Evolutionary conservation across 2,329 filamentous ascomycete species (phyloP), one percentile per base, ranked within the genome.

Genomic region (Talaromyces sp.): DNA sequence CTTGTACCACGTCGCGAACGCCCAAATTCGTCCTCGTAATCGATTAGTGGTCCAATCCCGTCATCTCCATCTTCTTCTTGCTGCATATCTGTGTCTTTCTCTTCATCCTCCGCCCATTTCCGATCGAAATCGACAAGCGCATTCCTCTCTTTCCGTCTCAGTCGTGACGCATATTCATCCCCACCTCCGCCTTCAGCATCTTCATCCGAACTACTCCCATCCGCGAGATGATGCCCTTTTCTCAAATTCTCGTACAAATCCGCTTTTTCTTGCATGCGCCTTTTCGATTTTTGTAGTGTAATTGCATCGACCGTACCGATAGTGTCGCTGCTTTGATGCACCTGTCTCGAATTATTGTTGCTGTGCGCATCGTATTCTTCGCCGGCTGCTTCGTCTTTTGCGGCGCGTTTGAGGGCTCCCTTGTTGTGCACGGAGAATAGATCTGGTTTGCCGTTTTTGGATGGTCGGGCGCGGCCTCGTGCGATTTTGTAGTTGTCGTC

Each of bases 21-120:
- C 2, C 95, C 95, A 74, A 96, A 97, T 73, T 98, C 95, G 77
- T 99, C 95, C 61, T 90, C 85, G 74, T 92, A 96, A 70, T 97
- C 93, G 5, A 98, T 81, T n/a, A 91, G 77, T 62, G 93, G 89
- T 31, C 84, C 81, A 52, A 82, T 78, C 50, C 81, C 80, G 69
- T 70, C 80, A 22, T 72, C 72, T 8, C 71, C 77, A 15, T 81
- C 80, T 67, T 65, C 82, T 79, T 62, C 56, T 22, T 73, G 58
- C 59, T 67, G 19, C 64, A n/a, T 68, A 65, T n/a, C 66, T 74
- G 73, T 69, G 10, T 74, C 78, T 1, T 73, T 72, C 3, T 76
- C 78, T 63, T 88, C 82, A 27, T 82, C 80, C 73, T 96, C 91
- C 0, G 90, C 92, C 93, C 95, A 98, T 80, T 98, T 99, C 67